Base-by-base conservation (phyloP, 1,139 yeast species). In the Candida dubliniensis region DNA sequence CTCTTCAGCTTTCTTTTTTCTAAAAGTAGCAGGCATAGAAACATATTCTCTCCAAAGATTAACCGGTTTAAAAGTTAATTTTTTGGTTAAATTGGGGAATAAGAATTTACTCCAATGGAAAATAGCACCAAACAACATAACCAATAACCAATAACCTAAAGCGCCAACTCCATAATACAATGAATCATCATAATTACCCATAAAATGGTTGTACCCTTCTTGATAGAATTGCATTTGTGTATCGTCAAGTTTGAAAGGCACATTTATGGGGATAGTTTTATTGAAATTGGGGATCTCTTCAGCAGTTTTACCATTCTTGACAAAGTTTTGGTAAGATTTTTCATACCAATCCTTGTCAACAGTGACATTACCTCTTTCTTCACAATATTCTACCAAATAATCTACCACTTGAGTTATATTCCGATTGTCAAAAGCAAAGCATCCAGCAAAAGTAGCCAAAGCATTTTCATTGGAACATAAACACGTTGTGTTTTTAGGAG, bases 81-180 rank as follows among this genome's bases (percentile, higher is more conserved):
- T 49, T 29, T 56, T 58, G 18, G 56, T 50, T 7, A 60, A 36
- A 0, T 55, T 47, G 2, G 75, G 76, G 36, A 58, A 57, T 27
- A 69, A 47, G 4, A 55, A 26, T 40, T 56, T 61, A 13, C 64
- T 52, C 78, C 80, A 73, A 54, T 80, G 76, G 40, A 64, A 55
- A 13, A 74, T 35, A 2, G 68, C 66, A 3, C 76, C 73, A 27
- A 71, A 27, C 1, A 79, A 24, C 47, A 79, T 54, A 8, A 81
- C 62, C 4, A 72, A 43, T 1, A 65, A 70, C 82, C 84, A 79
- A 53, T 69, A 79, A 0, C 76, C 79, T 29, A 79, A 51, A 25
- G 71, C 44, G 2, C 73, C 82, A 23, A 71, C 60, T 8, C 85
- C 84, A 51, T 74, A 69, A 48, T 62, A 76, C 43, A 74, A 63